These are phyloP conservation scores for Aschersonia sp. DNA, from an alignment of 2,329 filamentous ascomycete genomes.

Conservation along the genomic window DNA sequence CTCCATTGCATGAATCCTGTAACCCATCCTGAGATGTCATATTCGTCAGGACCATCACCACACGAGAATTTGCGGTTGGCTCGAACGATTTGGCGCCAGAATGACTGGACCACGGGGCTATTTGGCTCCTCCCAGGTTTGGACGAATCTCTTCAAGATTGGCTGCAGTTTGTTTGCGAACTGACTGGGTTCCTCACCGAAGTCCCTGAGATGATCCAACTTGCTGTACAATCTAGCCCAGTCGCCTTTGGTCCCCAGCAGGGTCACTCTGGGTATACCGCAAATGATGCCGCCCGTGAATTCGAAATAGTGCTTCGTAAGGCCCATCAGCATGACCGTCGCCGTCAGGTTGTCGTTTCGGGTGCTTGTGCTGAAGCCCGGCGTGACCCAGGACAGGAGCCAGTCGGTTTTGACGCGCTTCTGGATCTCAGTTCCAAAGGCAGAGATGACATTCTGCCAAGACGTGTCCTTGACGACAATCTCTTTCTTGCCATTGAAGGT, in stretches of 20 bases:
- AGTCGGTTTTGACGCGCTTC: constrained; percentile 20
- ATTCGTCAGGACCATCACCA: constrained; percentile 16
- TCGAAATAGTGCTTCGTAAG: constrained; percentile 24
- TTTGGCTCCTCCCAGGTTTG: constrained; percentile 24
- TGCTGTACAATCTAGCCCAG: constrained; percentile 23
- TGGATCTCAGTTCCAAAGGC: constrained; percentile 25
- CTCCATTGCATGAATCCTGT: constrained; percentile 32
- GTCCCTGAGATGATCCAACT: constrained; percentile 25
- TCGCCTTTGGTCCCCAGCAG: constrained; percentile 22
- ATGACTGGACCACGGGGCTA: constrained; percentile 16
- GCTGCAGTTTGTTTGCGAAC: constrained; percentile 24
- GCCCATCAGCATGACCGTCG: constrained; percentile 29
- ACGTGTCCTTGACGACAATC: constrained; percentile 15
- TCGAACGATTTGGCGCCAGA: constrained; percentile 29
- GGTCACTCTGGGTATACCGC: constrained; percentile 27
- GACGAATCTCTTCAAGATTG: constrained; percentile 30
- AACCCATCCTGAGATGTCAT: constrained; percentile 30
- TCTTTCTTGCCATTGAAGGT: constrained; percentile 25
- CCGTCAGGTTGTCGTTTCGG: constrained; percentile 21
- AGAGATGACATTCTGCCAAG: constrained; percentile 12
- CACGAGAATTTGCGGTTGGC: constrained; percentile 16
- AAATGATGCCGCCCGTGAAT: constrained; percentile 20
- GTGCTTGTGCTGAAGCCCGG: constrained; percentile 28
- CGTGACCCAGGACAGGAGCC: constrained; percentile 26
- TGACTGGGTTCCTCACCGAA: constrained; percentile 27